Base-by-base conservation (phyloP, 1,139 yeast genomes). In the Debaryomycetaceae sp. region DNA sequence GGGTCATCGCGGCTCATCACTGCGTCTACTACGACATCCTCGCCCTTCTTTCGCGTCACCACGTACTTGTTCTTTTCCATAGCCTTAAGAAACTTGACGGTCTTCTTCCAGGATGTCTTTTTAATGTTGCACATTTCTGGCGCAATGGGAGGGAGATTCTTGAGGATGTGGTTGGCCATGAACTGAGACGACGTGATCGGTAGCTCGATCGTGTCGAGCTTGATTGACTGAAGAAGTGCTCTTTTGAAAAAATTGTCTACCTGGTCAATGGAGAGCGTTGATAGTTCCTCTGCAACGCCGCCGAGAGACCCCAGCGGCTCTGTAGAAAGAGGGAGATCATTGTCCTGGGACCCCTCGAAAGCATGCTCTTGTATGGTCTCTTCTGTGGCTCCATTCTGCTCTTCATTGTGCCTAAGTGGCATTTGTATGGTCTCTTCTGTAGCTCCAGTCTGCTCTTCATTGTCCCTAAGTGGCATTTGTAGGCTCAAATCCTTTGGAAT, bases 21-120 rank as follows among this genome's bases (percentile, higher is more conserved):
- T 3, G 72, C 61, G 6, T 69, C 63, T 10, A 88, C 61, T 0
- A 73, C 68, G 18, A 85, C 60, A 39, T 89, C 93, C 15, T 71
- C 83, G 39, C 70, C 78, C 45, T 85, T 83, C 8, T 91, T 94
- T 44, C 85, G 84, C 11, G 79, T 56, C 33, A 72, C 73, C 17
- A 85, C 42, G 36, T 80, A 73, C 2, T 76, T 75, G 30, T 70
- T 67, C 49, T 86, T 89, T 41, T 83, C 95, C 80, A 88, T 85
- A 4, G 83, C 78, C 49, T 86, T 89, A 34, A 89, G 61, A 46
- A 79, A 86, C 53, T 88, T 89, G 14, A 89, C 71, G 2, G 93
- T 77, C 49, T 91, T 91, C 53, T 83, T 88, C 94, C 94, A 89
- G 3, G 89, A 75, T 0, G 96, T 80, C 46, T 78, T 81, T 54